Base-by-base conservation (phyloP, 306 rosid species). In the Cucumis melo region DNA sequence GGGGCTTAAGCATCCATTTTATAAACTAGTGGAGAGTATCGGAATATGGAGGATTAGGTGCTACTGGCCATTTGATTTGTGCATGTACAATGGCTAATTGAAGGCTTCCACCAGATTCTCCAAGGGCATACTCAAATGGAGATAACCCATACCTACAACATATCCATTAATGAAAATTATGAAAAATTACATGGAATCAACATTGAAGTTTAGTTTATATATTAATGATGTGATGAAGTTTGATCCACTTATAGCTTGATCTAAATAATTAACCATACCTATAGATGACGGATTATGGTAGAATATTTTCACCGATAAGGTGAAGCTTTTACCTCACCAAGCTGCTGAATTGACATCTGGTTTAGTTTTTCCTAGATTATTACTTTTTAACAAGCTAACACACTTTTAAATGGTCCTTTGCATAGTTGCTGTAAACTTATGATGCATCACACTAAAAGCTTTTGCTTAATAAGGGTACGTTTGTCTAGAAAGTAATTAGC, bases 1-100 rank as follows among this genome's bases (percentile, higher is more conserved):
- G 97, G 15, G 99, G 93, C 78, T 92, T 98, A 88, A 95, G 98
- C 99, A 95, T 92, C 99, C 99, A 95, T 59, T 94, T 88, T 38
- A 95, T 90, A 23, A 95, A 95, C 89, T 90, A 91, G 82, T 85
- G 98, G 80, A 95, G 91, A 27, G 98, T 97, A 5, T 95, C 99
- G 24, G 99, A 98, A 82, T 92, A 94, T 73, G 93, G 86, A 58
- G 93, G 91, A 80, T 94, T 94, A 27, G 90, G 95, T 72, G 93
- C 95, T 34, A 90, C 81, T 65, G 99, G 99, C 97, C 98, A 95
- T 82, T 92, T 95, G 68, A 92, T 75, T 84, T 95, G 98, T 44
- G 91, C 97, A 85, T 95, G 92, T 65, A 92, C 83, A 78, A 92
- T 68, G 76, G 99, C 99, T 87, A 92, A 81, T 73, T 91, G 99